Evolutionary conservation across 768 basidiomycete species (phyloP), one percentile per base, ranked within the genome.

Genomic region (Antrodiella citrinella): DNA sequence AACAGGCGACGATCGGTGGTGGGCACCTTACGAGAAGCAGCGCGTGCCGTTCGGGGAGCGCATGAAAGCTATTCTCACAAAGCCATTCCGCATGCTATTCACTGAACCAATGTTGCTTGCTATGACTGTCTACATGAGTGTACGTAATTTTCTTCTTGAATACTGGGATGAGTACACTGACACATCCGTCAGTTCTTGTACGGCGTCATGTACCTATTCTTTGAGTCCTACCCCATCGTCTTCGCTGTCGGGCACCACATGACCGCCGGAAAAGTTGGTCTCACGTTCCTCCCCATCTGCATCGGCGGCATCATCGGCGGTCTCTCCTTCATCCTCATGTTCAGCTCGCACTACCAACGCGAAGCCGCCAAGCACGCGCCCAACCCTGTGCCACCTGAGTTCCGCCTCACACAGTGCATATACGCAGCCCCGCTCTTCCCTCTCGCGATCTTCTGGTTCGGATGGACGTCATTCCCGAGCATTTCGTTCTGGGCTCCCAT

Each of bases 61-160:
- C n/a, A 38, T 74, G 2, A 73, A 78, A 56, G 63, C 70, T 51
- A 68, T 78, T 2, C 59, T 82, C 19, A 72, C 71, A 19, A 71
- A 76, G n/a, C 86, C 86, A 0, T 84, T 83, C 64, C 65, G 73
- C 21, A 69, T 89, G 35, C 72, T 88, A 20, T 72, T 79, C 53
- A 69, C 62, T n/a, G 86, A 88, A 62, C 81, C 82, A 0, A 84
- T 86, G 70, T 63, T 86, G n/a, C 64, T 85, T 5, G 73, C 76
- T 0, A 65, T 81, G 23, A 80, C 78, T 0, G 44, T 75, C 2
- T 86, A 84, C 66, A 75, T 82, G 69, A 80, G 78, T 49, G 76
- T 81, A 58, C 56, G 75, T 22, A 7, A 22, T 22, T 9, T 19
- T 43, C 41, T 19, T 43, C 9, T n/a, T 43, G 41, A 5, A 7